Evolutionary conservation across 192 early-diverging fungal species (phyloP).

Genomic region (Coemansia brasiliensis): DNA sequence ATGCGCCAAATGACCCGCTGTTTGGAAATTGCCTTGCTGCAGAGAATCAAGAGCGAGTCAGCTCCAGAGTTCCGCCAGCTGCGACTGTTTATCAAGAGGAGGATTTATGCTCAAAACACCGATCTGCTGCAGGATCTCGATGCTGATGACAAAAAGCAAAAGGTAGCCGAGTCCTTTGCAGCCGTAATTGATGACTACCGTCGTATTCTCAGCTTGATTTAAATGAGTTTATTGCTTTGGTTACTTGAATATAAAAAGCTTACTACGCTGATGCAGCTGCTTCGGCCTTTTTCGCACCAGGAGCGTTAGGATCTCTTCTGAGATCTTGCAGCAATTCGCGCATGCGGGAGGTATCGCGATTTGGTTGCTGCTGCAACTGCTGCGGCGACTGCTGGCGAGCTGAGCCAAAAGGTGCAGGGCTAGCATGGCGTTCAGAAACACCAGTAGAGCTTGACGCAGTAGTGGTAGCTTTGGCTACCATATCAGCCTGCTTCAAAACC

Average conservation of each 20-base stretch:
- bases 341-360: constrained; percentile 67
- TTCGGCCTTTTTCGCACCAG: constrained; percentile 56
- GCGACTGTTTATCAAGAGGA: constrained; percentile 79
- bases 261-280: constrained; percentile 5
- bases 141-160: constrained; percentile 63
- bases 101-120: constrained; percentile 80
- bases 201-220: constrained; percentile 55
- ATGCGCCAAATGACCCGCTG: constrained; percentile 82
- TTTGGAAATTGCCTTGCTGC: constrained; percentile 74
- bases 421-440: not conserved
- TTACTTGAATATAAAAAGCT: constrained; percentile 4
- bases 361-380: not conserved
- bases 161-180: constrained; percentile 74
- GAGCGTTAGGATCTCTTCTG: constrained; percentile 67
- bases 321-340: constrained; percentile 69
- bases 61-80: constrained; percentile 57
- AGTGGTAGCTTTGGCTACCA: constrained; percentile 47
- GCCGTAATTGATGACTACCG: constrained; percentile 79
- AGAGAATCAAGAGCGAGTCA: constrained; percentile 55
- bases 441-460: not conserved
- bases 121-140: constrained; percentile 70
- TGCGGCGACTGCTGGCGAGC: constrained; percentile 14
- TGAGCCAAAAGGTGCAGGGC: constrained; percentile 4
- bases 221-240: constrained; percentile 10
- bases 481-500: constrained; percentile 64